Evolutionary conservation across 2,329 filamentous ascomycete genomes (phyloP).

Genomic region (Aspergillus neoniger): DNA sequence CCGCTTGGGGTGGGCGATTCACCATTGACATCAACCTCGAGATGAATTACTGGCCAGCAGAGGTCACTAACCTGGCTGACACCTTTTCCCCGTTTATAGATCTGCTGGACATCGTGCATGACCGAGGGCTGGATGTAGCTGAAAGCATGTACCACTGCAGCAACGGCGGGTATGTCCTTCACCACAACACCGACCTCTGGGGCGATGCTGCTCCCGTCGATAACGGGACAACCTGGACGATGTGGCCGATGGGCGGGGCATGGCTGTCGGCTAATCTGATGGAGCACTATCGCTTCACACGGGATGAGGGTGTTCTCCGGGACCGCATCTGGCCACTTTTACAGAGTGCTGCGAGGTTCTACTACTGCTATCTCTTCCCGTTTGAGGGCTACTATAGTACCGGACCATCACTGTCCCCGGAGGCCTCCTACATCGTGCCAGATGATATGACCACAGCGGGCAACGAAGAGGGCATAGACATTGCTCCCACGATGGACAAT

Average conservation of each 20-base stretch:
- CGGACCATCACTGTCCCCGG: slow-evolving; percentile 22
- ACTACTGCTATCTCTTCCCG: slow-evolving; percentile 13
- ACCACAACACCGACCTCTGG: slow-evolving; percentile 61
- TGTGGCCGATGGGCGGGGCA: slow-evolving; percentile 48
- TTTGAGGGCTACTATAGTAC: slow-evolving; percentile 15
- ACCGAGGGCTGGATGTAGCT: slow-evolving; percentile 53
- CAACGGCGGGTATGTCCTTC: slow-evolving; percentile 58
- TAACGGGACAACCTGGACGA: slow-evolving; percentile 40
- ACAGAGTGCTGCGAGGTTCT: slow-evolving; percentile 14
- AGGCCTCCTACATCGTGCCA: slow-evolving; percentile 20
- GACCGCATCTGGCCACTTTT: slow-evolving; percentile 19
- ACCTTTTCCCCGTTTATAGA: slow-evolving; percentile 46
- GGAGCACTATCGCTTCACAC: slow-evolving; percentile 58
- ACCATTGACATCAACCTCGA: slow-evolving; percentile 62
- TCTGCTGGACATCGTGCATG: slow-evolving; percentile 38
- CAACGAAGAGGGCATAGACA: slow-evolving; percentile 10
- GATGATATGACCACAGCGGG: slow-evolving; percentile 4
- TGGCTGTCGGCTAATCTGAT: slow-evolving; percentile 63
- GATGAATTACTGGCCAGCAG: slow-evolving; percentile 62
- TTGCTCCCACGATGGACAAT: slow-evolving; percentile 48
- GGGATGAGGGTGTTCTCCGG: slow-evolving; percentile 17
- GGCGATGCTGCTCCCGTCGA: slow-evolving; percentile 56
- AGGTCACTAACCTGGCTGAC: slow-evolving; percentile 53
- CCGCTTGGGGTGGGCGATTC: slow-evolving; percentile 58
- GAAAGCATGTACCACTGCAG: slow-evolving; percentile 49